Evolutionary conservation across 257 asterid genomes (phyloP).

Genomic region (Echites panduratus): DNA sequence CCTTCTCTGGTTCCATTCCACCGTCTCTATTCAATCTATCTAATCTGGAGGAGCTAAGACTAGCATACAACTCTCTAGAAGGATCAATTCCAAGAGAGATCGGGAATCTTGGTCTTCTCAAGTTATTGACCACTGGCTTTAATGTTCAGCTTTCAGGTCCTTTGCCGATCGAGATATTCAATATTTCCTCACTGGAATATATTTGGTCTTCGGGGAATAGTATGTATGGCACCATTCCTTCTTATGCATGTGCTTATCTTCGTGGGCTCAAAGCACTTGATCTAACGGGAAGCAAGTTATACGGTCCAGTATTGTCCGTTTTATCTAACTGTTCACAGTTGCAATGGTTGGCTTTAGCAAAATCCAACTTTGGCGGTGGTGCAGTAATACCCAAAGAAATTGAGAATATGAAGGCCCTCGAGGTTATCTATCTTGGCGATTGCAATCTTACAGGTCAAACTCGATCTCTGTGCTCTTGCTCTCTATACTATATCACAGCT

Average conservation of each 20-base stretch:
- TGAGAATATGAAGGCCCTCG: slow-evolving; percentile 17
- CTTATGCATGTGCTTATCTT: too few species aligned
- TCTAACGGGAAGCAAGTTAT: neutral
- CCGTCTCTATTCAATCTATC: slow-evolving; percentile 18
- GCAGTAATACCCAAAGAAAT: slow-evolving; percentile 33
- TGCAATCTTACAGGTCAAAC: neutral
- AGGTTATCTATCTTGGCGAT: neutral
- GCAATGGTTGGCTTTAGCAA: neutral
- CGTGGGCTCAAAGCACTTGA: neutral
- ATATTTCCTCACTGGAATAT: slow-evolving; percentile 24
- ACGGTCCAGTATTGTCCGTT: neutral
- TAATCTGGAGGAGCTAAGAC: slow-evolving; percentile 16
- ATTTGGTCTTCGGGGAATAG: neutral
- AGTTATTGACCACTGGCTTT: neutral
- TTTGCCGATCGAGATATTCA: slow-evolving; percentile 20
- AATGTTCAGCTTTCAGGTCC: slow-evolving; percentile 10
- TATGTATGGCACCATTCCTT: neutral
- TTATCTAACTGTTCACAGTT: neutral
- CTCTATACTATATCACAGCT: too few species aligned
- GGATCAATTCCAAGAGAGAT: slow-evolving; percentile 18
- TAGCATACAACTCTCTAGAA: slow-evolving; percentile 12
- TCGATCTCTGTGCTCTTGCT: too few species aligned
- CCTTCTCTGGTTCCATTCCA: slow-evolving; percentile 18
- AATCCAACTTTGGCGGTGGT: neutral
- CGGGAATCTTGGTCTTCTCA: slow-evolving; percentile 15